Base-by-base conservation (phyloP, 1,284 basidiomycete species). In the Marasmius tenuissimus region DNA sequence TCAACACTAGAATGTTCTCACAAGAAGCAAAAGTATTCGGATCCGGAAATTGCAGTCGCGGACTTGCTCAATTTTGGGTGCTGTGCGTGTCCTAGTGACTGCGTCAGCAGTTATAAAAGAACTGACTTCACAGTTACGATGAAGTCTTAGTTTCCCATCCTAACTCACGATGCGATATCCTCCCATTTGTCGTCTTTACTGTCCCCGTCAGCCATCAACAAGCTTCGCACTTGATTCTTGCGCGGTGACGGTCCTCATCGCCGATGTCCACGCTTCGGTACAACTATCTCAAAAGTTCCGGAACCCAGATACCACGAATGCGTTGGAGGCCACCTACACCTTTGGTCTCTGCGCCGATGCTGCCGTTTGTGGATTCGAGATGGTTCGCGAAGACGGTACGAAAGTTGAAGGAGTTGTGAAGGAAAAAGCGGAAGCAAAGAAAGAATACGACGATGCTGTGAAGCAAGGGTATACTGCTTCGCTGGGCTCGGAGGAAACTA, bases 331-430 rank as follows among this genome's bases (percentile, higher is more conserved):
- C 11, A 37, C 49, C 14, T 58, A 58, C 27, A 39, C 57, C 14
- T 58, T 58, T 40, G 34, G 48, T 4, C n/a, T 58, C 3, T 37
- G 37, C 11, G 52, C 61, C 57, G 70, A 67, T 38, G 62, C 67
- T 42, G 62, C 56, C 16, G 37, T 63, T 3, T 63, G 58, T 39
- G 54, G 40, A 22, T 63, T 63, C 33, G 53, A 56, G 12, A 63
- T 63, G 62, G 45, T 63, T 18, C 45, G 58, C 18, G 1, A 37
- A 12, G 56, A 63, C 37, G 62, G 62, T 6, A 63, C 54, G 1
- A 53, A 57, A 37, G 62, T 63, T 33, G 56, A 57, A 12, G 62
- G 62, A n/a, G n/a, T 58, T 11, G 59, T 61, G 3, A 56, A 61
- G 54, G 59, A 61, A 27, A 62, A 62, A 14, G 35, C 37, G 16